phyloP scores from a whole-genome alignment of 495 filamentous ascomycete genomes.

The Rhypophila decipiens region DNA sequence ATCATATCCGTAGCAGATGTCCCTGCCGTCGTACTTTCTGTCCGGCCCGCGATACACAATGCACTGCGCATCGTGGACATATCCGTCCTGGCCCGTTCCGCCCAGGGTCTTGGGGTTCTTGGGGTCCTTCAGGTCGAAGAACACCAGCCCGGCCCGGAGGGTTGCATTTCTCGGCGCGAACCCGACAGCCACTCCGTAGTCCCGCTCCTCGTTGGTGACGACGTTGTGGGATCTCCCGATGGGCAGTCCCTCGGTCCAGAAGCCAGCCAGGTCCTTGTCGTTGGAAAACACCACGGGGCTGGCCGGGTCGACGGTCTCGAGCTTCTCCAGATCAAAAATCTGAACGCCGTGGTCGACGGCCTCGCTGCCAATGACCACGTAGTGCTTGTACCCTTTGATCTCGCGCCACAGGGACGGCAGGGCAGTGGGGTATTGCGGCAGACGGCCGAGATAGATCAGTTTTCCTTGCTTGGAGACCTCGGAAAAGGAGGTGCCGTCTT shows the following conservation, averaged over 20 bases:
- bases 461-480: slow-evolving; percentile 45
- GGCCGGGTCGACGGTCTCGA: slow-evolving; percentile 15
- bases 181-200: slow-evolving; percentile 37
- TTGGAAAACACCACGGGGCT: slow-evolving; percentile 24
- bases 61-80: slow-evolving; percentile 54
- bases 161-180: slow-evolving; percentile 31
- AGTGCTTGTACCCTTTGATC: slow-evolving; percentile 39
- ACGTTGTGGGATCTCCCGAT: slow-evolving; percentile 44
- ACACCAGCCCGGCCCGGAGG: slow-evolving; percentile 40
- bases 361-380: slow-evolving; percentile 44
- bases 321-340: slow-evolving; percentile 44
- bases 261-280: slow-evolving; percentile 28
- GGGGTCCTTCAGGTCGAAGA: slow-evolving; percentile 43
- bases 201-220: slow-evolving; percentile 38
- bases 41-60: slow-evolving; percentile 50
- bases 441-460: slow-evolving; percentile 48
- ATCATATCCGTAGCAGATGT: slow-evolving; percentile 55
- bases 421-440: slow-evolving; percentile 41
- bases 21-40: slow-evolving; percentile 37
- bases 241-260: slow-evolving; percentile 22
- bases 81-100: slow-evolving; percentile 42
- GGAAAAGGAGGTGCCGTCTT: slow-evolving; percentile 52
- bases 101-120: slow-evolving; percentile 42
- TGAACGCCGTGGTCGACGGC: slow-evolving; percentile 42
- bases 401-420: slow-evolving; percentile 43